Evolutionary conservation across 495 filamentous ascomycete species (phyloP), one percentile per base, ranked within the genome.

Genomic region (Neurospora sp.): DNA sequence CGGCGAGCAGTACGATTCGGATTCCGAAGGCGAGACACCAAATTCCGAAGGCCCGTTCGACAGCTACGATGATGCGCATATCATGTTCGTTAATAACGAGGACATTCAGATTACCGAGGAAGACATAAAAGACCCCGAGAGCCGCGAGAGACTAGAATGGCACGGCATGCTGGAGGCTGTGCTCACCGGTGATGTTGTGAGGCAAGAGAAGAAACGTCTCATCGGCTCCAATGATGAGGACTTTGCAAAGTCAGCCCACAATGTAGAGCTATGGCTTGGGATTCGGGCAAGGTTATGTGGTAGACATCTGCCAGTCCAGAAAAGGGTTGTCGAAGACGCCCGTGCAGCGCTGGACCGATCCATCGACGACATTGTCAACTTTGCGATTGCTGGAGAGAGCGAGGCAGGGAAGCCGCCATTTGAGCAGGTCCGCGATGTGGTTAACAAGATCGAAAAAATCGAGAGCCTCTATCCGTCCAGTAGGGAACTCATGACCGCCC

Each of bases 151-250:
- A 44, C 84, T 99, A 38, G 96, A 99, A 82, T 99, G 96, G 96
- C 95, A 99, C 83, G 91, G 93, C 5, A 99, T 99, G 96, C 84
- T 99, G 45, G 93, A 94, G 38, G 94, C 93, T 1, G 96, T 99
- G 4, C 82, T 99, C 75, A 98, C 94, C 42, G 96, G 96, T 70
- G 96, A 99, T 80, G 96, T 99, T 12, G 95, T 99, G 31, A 92
- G 93, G 75, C 96, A 99, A 81, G 96, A 99, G 83, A 99, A 98
- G 84, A 96, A 97, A 78, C 89, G 96, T 40, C 82, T 99, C 75
- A 93, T 95, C 76, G 96, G 94, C 20, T 89, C 92, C 31, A 86
- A 89, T 9, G 96, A 97, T 75, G 84, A 86, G 70, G 88, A 91
- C 70, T 88, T 90, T 70, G 89, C 89, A 44, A 91, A 92, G 72